Evolutionary conservation across 495 filamentous ascomycete genomes (phyloP), one percentile per base, ranked within the genome.

Genomic region (Tetracladium setigerum): DNA sequence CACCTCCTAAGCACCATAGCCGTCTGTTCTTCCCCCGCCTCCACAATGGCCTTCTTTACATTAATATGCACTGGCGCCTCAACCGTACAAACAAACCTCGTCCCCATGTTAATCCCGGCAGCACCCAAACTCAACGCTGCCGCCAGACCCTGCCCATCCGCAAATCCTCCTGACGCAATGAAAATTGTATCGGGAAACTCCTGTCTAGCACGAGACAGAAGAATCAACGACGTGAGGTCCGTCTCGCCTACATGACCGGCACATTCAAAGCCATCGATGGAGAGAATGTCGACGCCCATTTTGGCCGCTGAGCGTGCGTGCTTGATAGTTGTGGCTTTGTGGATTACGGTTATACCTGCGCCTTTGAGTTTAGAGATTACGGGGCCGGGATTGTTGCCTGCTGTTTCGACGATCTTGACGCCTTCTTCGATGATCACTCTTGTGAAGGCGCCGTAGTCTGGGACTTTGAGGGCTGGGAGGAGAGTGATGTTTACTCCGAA

Each of bases 151-250:
- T 81, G 62, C 4, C 70, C 71, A 52, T 85, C 82, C 0, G 68
- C 62, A 47, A 86, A 78, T 0, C 81, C 82, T 4, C 82, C 82
- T 0, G 83, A 77, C 0, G 79, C 82, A 9, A 86, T 46, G 3
- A 86, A 38, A 3, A 92, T 91, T 24, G 89, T 79, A 22, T 76
- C 77, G 37, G 97, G 77, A 1, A 79, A 77, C n/a, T n/a, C 31
- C 31, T 34, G 31, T n/a, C 31, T 34, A 34, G 31, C 31, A 8
- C 31, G 31, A 34, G 9, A 8, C n/a, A 34, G 31, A 34, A 34
- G 31, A n/a, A 34, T 34, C 31, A 34, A 34, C 9, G 9, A 9
- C n/a, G 31, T 34, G 31, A 34, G 8, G n/a, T 34, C 31, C 8
- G 9, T 34, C n/a, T 34, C 31, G 31, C 31, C 31, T 8, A 34